phyloP scores from a whole-genome alignment of 2,329 filamentous ascomycete genomes.

The Botryotinia narcissicola region DNA sequence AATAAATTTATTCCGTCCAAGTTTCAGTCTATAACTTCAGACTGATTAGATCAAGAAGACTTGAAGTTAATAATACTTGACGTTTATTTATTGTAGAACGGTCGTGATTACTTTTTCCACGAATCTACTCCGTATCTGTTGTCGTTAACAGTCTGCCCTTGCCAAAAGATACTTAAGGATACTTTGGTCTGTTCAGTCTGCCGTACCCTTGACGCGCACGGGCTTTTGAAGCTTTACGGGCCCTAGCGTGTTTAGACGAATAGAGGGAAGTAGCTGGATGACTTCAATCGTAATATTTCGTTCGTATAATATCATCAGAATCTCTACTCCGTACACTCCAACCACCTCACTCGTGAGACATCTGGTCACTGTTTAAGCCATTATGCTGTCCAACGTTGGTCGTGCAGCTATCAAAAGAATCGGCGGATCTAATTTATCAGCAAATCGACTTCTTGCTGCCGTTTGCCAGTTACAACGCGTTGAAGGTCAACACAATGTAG shows the following conservation, averaged over 20 bases:
- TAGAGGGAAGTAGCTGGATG: background rate
- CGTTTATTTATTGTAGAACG: background rate
- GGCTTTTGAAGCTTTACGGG: background rate
- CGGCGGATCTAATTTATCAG: constrained; percentile 30
- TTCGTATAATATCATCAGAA: background rate
- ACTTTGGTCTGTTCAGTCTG: background rate
- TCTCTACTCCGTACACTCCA: constrained; percentile 19
- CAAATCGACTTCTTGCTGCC: constrained; percentile 31
- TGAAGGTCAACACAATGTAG: constrained; percentile 22
- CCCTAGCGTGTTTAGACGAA: constrained; percentile 16
- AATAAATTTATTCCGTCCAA: background rate
- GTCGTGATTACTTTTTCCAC: background rate
- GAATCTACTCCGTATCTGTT: background rate
- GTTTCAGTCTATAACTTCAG: background rate
- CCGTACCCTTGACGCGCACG: background rate
- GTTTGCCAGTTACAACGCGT: constrained; percentile 33
- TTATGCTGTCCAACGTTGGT: constrained; percentile 39
- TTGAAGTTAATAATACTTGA: background rate
- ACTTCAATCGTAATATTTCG: background rate
- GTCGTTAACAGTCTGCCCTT: background rate
- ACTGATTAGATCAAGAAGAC: background rate
- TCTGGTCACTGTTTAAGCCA: constrained; percentile 3
- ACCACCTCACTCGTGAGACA: constrained; percentile 8
- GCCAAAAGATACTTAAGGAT: background rate
- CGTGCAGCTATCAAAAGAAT: constrained; percentile 36